These are phyloP conservation scores for Nematodospora valgi DNA, from an alignment of 805 yeast genomes.

Conservation along the genomic window DNA sequence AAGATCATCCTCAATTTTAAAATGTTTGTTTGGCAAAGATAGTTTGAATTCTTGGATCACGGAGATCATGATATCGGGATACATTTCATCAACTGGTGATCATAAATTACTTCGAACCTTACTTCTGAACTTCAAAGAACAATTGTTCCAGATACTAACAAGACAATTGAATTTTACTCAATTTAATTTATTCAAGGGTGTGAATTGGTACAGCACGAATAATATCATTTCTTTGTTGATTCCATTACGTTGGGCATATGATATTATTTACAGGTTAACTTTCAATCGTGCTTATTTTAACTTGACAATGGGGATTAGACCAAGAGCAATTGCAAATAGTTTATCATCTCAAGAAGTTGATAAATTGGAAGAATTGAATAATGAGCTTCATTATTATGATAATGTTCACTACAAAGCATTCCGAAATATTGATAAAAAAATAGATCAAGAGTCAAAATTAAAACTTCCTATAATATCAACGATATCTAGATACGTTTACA, in stretches of 20 bases:
- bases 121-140: slow-evolving; percentile 13
- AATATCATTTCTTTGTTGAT: slow-evolving; percentile 32
- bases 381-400: slow-evolving; percentile 6
- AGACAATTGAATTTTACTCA: background rate
- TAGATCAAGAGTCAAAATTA: too few species aligned
- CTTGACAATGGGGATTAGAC: slow-evolving; percentile 23
- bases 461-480: too few species aligned
- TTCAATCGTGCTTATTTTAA: slow-evolving; percentile 32
- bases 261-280: slow-evolving; percentile 27
- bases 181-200: slow-evolving; percentile 16
- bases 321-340: slow-evolving; percentile 32
- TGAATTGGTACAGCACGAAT: slow-evolving; percentile 27
- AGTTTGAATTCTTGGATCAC: slow-evolving; percentile 20
- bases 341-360: slow-evolving; percentile 19
- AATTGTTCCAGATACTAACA: slow-evolving; percentile 1
- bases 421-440: too few species aligned
- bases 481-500: background rate
- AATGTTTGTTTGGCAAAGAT: slow-evolving; percentile 21
- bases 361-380: slow-evolving; percentile 19
- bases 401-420: background rate
- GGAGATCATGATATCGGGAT: slow-evolving; percentile 35
- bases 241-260: slow-evolving; percentile 37
- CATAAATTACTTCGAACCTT: slow-evolving; percentile 25
- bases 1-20: slow-evolving; percentile 29
- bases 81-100: slow-evolving; percentile 35